phyloP scores from a whole-genome alignment of 1,139 yeast species.

The Blastobotrys indianensis region DNA sequence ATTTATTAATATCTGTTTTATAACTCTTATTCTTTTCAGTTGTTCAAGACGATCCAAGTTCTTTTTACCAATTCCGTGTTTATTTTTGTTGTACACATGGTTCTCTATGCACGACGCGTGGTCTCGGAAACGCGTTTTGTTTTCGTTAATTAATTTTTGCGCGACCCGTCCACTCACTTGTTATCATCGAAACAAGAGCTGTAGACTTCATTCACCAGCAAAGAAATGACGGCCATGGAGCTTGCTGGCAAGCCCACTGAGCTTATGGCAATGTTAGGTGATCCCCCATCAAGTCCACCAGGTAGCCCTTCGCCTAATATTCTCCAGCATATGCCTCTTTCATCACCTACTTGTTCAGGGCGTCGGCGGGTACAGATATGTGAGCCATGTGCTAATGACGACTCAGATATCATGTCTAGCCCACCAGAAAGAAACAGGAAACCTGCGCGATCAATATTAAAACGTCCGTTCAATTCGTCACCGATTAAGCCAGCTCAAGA shows the following conservation, averaged over 20 bases:
- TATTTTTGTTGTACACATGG: too few relatives aligned
- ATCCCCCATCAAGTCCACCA: constrained; percentile 11
- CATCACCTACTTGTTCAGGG: not conserved
- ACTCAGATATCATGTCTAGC: constrained; percentile 9
- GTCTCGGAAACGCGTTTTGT: too few relatives aligned
- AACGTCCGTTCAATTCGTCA: constrained; percentile 6
- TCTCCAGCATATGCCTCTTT: not conserved
- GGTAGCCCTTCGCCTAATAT: not conserved
- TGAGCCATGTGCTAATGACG: not conserved
- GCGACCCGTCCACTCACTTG: too few relatives aligned
- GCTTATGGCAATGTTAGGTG: not conserved
- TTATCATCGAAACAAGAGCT: too few relatives aligned
- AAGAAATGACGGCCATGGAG: too few relatives aligned
- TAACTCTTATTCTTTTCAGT: not conserved
- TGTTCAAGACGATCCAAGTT: too few relatives aligned
- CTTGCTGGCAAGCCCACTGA: too few relatives aligned
- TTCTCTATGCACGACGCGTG: too few relatives aligned
- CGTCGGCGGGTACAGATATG: constrained; percentile 7
- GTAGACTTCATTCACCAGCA: too few relatives aligned
- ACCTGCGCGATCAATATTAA: constrained; percentile 14
- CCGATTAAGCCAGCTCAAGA: constrained; percentile 4
- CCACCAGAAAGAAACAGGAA: constrained; percentile 11
- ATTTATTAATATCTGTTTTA: constrained; percentile 17
- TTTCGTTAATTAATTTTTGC: too few relatives aligned
- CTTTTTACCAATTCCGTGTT: too few relatives aligned